A percentile compares a stretch with the other conserved stretches of the same genome.
These are phyloP conservation scores for Schoenoplectus tabernaemontani DNA, from an alignment of 202 grass and related monocot genomes.

Conservation along the genomic window DNA sequence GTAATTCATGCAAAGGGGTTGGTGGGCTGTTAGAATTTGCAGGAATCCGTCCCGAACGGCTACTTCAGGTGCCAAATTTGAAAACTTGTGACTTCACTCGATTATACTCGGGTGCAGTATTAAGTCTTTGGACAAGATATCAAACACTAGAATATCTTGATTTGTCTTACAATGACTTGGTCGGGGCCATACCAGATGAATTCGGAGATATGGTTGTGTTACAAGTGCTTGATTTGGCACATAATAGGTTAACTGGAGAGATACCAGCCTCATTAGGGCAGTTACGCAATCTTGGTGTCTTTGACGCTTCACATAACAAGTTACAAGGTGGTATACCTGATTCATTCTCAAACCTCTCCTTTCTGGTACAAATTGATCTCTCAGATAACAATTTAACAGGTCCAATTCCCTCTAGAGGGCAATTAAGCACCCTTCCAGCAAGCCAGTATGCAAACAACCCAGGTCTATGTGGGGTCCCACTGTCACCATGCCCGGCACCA, in stretches of 20 bases:
- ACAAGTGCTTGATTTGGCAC: conserved; percentile 76
- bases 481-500: conserved; percentile 41
- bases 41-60: conserved; percentile 71
- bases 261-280: conserved; percentile 57
- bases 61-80: conserved; percentile 70
- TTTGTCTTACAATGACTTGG: conserved; percentile 68
- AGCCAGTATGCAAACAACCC: conserved; percentile 75
- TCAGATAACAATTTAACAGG: conserved; percentile 68
- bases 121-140: conserved; percentile 72
- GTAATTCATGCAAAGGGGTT: conserved; percentile 82
- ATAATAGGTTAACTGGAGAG: conserved; percentile 61
- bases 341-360: conserved; percentile 89
- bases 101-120: conserved; percentile 68
- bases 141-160: conserved; percentile 83
- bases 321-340: conserved; percentile 59
- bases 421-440: conserved; percentile 74
- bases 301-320: conserved; percentile 72
- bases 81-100: conserved; percentile 82
- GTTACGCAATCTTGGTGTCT: conserved; percentile 68
- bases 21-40: conserved; percentile 82
- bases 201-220: conserved; percentile 71
- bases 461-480: conserved; percentile 76
- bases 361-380: conserved; percentile 84
- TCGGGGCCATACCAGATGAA: conserved; percentile 49
- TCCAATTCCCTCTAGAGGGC: conserved; percentile 67